A percentile compares a stretch with the other conserved stretches of the same genome.
phyloP scores from a whole-genome alignment of 208 protist species.

The Leishmania gerbilli region DNA sequence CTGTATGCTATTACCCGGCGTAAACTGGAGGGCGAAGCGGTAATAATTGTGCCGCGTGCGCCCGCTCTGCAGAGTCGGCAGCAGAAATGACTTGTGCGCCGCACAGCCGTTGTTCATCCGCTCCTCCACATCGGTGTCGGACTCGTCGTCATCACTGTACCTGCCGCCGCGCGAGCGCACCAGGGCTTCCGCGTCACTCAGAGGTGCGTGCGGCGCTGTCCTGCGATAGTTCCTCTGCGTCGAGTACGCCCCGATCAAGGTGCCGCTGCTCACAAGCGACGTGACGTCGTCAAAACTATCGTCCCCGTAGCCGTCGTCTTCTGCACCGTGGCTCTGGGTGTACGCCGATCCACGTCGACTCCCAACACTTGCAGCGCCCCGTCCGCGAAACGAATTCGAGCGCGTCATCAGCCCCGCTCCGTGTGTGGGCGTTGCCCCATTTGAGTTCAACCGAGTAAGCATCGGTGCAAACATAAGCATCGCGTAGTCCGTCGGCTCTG shows the following conservation, averaged over 20 bases:
- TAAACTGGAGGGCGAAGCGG: constrained; percentile 75
- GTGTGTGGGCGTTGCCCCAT: background rate
- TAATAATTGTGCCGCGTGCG: constrained; percentile 30
- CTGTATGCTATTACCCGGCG: constrained; percentile 53
- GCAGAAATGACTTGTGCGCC: constrained; percentile 25
- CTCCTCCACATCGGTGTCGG: background rate
- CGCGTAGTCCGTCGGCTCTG: constrained; percentile 57
- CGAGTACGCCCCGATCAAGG: background rate
- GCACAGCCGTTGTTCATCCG: background rate
- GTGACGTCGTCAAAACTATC: background rate
- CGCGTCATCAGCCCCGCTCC: background rate
- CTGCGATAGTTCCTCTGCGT: background rate
- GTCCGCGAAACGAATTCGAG: background rate
- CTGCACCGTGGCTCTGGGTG: background rate
- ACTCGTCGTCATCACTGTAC: constrained; percentile 23
- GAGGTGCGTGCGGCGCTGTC: background rate
- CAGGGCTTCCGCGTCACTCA: background rate
- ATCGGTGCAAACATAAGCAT: constrained; percentile 79
- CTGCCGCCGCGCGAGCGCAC: background rate
- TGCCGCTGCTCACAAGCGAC: background rate
- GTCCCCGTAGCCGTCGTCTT: background rate
- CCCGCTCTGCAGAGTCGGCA: constrained; percentile 41
- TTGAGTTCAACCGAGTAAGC: constrained; percentile 24
- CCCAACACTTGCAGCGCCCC: background rate
- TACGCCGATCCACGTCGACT: background rate